A percentile compares a stretch with the other conserved stretches of the same genome.
phyloP scores from a whole-genome alignment of 164 flowering plant genomes.

The Pachysandra terminalis region DNA sequence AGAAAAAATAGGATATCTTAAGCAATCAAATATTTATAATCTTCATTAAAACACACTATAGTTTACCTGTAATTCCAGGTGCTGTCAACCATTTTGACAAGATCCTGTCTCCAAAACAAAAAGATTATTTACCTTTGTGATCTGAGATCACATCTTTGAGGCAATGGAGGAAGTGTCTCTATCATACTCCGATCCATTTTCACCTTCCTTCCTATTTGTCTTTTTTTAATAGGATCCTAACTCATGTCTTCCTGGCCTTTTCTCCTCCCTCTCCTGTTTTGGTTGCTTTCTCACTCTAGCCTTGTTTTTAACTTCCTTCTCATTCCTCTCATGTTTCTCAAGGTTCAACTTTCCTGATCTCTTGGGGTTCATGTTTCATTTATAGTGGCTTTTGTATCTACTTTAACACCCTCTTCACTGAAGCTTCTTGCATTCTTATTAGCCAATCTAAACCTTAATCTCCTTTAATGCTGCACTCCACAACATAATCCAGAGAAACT shows the following conservation, averaged over 20 bases:
- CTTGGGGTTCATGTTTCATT: conserved; percentile 9
- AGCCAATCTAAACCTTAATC: conserved; percentile 11
- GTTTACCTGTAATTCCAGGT: too few species aligned
- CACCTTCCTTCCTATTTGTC: background rate
- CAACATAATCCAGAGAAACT: conserved; percentile 1
- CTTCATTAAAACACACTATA: too few species aligned
- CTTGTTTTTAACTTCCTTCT: conserved; percentile 4
- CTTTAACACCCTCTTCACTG: conserved; percentile 11
- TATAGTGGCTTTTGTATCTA: conserved; percentile 1
- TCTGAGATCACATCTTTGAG: too few species aligned
- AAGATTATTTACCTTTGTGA: too few species aligned
- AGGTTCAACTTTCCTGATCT: conserved; percentile 11
- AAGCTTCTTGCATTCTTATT: conserved; percentile 11
- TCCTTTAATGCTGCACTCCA: conserved; percentile 3
- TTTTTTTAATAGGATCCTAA: conserved; percentile 8
- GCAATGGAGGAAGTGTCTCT: too few species aligned
- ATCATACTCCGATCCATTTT: too few species aligned
- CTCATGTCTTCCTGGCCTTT: conserved; percentile 9
- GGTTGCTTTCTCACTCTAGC: conserved; percentile 5
- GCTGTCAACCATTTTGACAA: too few species aligned
- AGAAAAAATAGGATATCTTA: too few species aligned
- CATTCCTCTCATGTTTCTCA: conserved; percentile 13
- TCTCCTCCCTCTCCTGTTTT: conserved; percentile 16
- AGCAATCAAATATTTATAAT: too few species aligned
- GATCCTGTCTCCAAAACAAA: too few species aligned